Evolutionary conservation across 148 eudicot species (phyloP).

Genomic region (Silene uniflora): DNA sequence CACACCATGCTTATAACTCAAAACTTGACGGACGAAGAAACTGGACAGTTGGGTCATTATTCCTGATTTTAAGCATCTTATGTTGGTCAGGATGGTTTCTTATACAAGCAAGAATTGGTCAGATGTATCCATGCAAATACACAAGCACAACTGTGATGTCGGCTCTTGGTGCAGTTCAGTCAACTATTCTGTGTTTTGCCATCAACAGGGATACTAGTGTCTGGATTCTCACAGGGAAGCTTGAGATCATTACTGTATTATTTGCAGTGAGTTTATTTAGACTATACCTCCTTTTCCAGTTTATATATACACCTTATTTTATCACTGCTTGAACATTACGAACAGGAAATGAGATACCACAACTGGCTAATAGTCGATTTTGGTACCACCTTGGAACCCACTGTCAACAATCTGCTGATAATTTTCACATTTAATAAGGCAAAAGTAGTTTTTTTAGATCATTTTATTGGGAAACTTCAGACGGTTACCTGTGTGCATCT

Average conservation of each 20-base stretch:
- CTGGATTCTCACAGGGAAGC: conserved; percentile 60
- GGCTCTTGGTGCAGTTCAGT: conserved; percentile 56
- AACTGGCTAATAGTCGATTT: too few species aligned
- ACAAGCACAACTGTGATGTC: conserved; percentile 63
- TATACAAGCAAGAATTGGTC: conserved; percentile 56
- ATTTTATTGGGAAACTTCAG: neutral
- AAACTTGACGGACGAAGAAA: conserved; percentile 14
- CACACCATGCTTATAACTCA: conserved; percentile 14
- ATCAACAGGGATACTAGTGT: conserved; percentile 33
- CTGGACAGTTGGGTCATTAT: conserved; percentile 45
- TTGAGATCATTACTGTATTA: conserved; percentile 44
- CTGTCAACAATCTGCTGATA: too few species aligned
- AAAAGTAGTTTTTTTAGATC: too few species aligned
- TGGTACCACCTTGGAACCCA: too few species aligned
- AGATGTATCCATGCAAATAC: conserved; percentile 51
- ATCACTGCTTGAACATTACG: too few species aligned
- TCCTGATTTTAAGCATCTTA: conserved; percentile 41
- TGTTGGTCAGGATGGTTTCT: conserved; percentile 79
- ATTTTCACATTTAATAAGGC: neutral
- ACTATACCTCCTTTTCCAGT: neutral
- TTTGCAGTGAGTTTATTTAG: conserved; percentile 49
- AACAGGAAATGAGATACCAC: too few species aligned
- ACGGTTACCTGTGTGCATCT: conserved; percentile 13
- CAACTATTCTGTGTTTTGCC: conserved; percentile 39
- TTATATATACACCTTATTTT: too few species aligned